Percentiles rank a stretch among this genome's conserved stretches.
phyloP scores from a whole-genome alignment of 768 basidiomycete genomes.

The Suillus cothurnatus region DNA sequence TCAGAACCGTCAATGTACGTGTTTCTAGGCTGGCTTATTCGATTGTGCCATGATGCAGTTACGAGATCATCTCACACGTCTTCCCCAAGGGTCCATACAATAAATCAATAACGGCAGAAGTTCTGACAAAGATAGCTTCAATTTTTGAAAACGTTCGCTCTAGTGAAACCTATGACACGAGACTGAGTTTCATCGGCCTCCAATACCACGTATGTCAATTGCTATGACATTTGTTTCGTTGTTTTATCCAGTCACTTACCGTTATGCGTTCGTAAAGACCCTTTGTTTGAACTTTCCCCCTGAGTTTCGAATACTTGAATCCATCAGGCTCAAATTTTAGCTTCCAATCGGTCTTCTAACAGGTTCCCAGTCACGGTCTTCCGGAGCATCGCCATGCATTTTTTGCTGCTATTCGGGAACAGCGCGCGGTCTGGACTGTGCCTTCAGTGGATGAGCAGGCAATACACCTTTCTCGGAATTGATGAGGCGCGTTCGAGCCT shows the following conservation, averaged over 20 bases:
- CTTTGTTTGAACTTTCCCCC: neutral
- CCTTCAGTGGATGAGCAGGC: constrained; percentile 51
- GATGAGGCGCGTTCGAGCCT: constrained; percentile 35
- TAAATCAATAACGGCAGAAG: constrained; percentile 58
- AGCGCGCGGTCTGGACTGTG: constrained; percentile 69
- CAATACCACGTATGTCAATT: constrained; percentile 20
- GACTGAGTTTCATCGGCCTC: constrained; percentile 22
- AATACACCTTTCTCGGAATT: constrained; percentile 44
- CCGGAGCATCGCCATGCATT: constrained; percentile 59
- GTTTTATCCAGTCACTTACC: neutral
- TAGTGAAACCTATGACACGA: neutral
- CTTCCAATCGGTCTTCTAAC: neutral
- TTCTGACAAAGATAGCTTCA: constrained; percentile 64
- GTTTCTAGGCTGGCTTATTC: constrained; percentile 45
- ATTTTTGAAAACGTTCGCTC: constrained; percentile 27
- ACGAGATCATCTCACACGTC: constrained; percentile 68
- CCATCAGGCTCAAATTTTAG: neutral
- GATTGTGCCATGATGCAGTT: constrained; percentile 59
- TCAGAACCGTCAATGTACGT: constrained; percentile 1
- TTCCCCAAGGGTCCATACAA: constrained; percentile 77
- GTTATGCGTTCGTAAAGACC: neutral
- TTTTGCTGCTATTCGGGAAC: constrained; percentile 72
- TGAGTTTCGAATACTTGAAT: neutral
- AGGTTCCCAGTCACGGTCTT: neutral
- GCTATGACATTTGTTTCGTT: neutral